Conservation (phyloP, 2,329 filamentous ascomycete species). For the Paecilomyces variotii region DNA sequence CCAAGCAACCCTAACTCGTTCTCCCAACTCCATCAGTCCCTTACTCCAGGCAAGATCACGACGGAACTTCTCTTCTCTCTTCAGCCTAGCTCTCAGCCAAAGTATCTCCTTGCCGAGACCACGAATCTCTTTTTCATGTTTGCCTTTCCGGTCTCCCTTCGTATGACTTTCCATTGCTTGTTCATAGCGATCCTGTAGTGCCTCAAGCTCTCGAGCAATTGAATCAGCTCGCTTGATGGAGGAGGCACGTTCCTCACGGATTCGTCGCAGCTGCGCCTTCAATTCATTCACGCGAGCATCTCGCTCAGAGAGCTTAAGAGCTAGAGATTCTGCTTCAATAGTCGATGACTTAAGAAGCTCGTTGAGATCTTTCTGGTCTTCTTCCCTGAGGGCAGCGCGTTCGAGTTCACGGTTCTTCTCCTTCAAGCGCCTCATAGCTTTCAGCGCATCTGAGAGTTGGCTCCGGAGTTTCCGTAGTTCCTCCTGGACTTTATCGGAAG, state of each 20-base stretch:
- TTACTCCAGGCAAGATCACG: conserved; percentile 80
- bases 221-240: conserved; percentile 34
- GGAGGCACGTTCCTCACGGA: conserved; percentile 39
- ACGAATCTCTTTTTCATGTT: conserved; percentile 58
- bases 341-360: conserved; percentile 40
- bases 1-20: conserved; percentile 60
- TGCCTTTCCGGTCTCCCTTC: conserved; percentile 36
- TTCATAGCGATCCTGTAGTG: conserved; percentile 55
- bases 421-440: conserved; percentile 50
- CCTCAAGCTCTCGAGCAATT: conserved; percentile 35
- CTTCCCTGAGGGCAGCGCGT: conserved; percentile 40
- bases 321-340: conserved; percentile 55
- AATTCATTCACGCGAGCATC: conserved; percentile 55
- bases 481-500: conserved; percentile 33
- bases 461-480: conserved; percentile 53
- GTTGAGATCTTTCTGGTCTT: conserved; percentile 37
- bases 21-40: conserved; percentile 74
- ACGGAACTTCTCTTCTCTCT: conserved; percentile 72
- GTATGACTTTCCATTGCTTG: conserved; percentile 43
- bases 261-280: conserved; percentile 56
- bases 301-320: conserved; percentile 62
- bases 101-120: conserved; percentile 84
- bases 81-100: conserved; percentile 75
- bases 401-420: conserved; percentile 43
- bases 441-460: conserved; percentile 54